These are phyloP conservation scores for Boletus coccyginus DNA, from an alignment of 768 basidiomycete genomes.

Conservation along the genomic window DNA sequence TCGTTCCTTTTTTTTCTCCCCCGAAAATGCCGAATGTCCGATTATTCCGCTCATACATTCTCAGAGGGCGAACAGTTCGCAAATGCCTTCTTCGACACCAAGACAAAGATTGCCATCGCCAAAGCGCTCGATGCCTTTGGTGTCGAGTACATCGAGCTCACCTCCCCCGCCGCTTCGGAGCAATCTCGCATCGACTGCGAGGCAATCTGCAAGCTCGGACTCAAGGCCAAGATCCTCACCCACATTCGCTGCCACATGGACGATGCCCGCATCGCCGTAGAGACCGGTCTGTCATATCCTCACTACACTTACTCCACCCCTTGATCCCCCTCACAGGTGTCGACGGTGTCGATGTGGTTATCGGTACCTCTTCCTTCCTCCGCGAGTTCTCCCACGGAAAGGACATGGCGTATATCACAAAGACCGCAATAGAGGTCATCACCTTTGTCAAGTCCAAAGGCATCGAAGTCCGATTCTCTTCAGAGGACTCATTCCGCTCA, in stretches of 20 bases:
- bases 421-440: conserved; percentile 98
- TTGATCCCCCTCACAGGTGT: conserved; percentile 57
- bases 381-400: conserved; percentile 99
- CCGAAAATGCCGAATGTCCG: conserved; percentile 9
- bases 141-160: conserved; percentile 99
- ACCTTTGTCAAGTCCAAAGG: conserved; percentile 99
- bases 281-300: conserved; percentile 68
- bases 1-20: conserved; percentile 20
- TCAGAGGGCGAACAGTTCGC: conserved; percentile 98
- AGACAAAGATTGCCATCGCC: conserved; percentile 99
- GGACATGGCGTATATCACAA: conserved; percentile 99
- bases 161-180: conserved; percentile 95
- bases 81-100: conserved; percentile 99
- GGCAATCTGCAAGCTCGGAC: conserved; percentile 97
- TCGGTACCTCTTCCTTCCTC: conserved; percentile 98
- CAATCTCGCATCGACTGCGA: conserved; percentile 93
- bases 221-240: conserved; percentile 95
- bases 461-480: conserved; percentile 99
- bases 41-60: conserved; percentile 10
- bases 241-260: conserved; percentile 99
- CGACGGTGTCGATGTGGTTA: conserved; percentile 98
- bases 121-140: conserved; percentile 98
- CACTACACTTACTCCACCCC: neutral
- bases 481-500: conserved; percentile 99
- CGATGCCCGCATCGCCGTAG: conserved; percentile 96